Conservation (phyloP, 2,329 filamentous ascomycete genomes). For the Aphanoascus verrucosus region DNA sequence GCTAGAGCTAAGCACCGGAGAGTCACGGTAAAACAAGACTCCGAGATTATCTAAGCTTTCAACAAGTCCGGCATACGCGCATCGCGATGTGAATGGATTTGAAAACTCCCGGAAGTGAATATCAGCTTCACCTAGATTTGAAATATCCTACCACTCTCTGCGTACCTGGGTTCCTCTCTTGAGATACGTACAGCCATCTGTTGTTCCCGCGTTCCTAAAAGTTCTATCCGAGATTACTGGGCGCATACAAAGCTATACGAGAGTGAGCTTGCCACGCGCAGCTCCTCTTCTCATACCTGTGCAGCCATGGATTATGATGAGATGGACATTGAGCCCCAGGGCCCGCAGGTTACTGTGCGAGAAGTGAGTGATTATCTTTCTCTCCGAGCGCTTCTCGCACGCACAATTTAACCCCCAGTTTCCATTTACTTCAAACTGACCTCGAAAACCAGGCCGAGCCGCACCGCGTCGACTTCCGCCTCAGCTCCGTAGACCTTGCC, state of each 20-base stretch:
- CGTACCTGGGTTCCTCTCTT: too few relatives aligned
- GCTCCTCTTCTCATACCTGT: conserved; percentile 12
- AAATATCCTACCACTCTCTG: too few relatives aligned
- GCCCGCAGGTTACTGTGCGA: conserved; percentile 40
- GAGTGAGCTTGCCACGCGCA: conserved; percentile 8
- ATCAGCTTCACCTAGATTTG: too few relatives aligned
- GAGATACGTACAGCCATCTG: not conserved
- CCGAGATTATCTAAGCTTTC: too few relatives aligned
- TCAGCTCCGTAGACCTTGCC: conserved; percentile 79
- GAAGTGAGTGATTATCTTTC: conserved; percentile 25
- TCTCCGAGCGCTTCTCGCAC: not conserved
- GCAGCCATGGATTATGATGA: conserved; percentile 33
- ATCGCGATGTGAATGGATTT: too few relatives aligned
- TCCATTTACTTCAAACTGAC: too few relatives aligned
- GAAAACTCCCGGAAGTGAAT: too few relatives aligned
- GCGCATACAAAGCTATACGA: not conserved
- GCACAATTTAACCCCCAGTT: not conserved
- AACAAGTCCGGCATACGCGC: too few relatives aligned
- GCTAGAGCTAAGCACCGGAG: too few relatives aligned
- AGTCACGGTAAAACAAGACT: too few relatives aligned
- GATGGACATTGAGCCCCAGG: conserved; percentile 40
- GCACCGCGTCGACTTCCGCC: conserved; percentile 79
- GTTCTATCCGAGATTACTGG: not conserved
- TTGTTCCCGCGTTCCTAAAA: not conserved
- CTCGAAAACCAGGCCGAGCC: conserved; percentile 54